These are phyloP conservation scores for Aspergillus pseudoterreus DNA, from an alignment of 2,329 filamentous ascomycete genomes.

Conservation along the genomic window DNA sequence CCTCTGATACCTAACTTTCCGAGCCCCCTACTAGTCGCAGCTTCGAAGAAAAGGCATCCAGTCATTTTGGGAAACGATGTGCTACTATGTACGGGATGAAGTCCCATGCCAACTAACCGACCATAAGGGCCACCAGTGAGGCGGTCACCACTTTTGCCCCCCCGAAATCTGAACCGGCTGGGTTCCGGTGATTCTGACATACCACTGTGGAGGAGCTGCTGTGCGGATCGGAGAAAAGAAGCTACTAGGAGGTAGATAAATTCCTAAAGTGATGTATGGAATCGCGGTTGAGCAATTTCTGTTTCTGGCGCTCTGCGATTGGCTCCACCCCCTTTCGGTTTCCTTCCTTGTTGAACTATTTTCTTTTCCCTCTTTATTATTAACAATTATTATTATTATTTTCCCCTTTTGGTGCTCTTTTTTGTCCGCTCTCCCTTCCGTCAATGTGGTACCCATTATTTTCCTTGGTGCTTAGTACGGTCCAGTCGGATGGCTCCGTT, in stretches of 20 bases:
- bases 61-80: too few relatives aligned
- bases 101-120: too few relatives aligned
- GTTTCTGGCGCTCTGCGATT: constrained; percentile 14
- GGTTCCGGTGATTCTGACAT: neutral
- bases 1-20: neutral
- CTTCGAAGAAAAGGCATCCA: too few relatives aligned
- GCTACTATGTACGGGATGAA: too few relatives aligned
- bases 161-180: too few relatives aligned
- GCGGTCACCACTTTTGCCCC: too few relatives aligned
- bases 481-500: constrained; percentile 25
- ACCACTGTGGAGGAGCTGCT: neutral
- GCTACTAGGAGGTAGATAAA: neutral
- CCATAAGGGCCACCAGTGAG: neutral
- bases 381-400: constrained; percentile 1
- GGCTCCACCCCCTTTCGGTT: constrained; percentile 20
- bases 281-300: constrained; percentile 8
- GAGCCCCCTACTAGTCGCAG: neutral
- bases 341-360: constrained; percentile 7
- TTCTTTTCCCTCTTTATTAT: constrained; percentile 6
- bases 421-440: constrained; percentile 12
- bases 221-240: neutral
- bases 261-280: constrained; percentile 8
- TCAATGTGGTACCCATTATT: constrained; percentile 15
- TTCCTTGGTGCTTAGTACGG: constrained; percentile 13
- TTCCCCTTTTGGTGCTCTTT: constrained; percentile 1